Evolutionary conservation across 2,329 filamentous ascomycete species (phyloP).

Genomic region (Arthrinium puccinioides): DNA sequence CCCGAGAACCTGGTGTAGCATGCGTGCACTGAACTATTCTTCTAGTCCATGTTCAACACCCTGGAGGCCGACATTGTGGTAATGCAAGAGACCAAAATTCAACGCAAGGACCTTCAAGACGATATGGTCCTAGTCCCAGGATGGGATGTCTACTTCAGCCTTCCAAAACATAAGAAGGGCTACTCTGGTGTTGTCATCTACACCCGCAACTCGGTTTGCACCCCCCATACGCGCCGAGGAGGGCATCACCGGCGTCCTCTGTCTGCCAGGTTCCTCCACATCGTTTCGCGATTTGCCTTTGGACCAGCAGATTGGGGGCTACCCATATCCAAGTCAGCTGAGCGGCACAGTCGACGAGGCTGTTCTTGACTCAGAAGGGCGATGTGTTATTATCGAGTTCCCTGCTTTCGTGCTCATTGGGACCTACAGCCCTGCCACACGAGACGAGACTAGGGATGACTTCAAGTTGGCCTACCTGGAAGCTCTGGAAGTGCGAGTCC

Average conservation of each 20-base stretch:
- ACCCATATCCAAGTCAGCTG: constrained; percentile 66
- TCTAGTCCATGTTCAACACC: constrained; percentile 84
- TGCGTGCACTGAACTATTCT: constrained; percentile 2
- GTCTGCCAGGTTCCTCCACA: constrained; percentile 61
- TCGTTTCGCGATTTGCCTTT: constrained; percentile 69
- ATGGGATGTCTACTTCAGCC: constrained; percentile 94
- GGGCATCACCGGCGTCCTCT: constrained; percentile 78
- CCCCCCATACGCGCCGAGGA: constrained; percentile 87
- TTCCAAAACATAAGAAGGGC: constrained; percentile 91
- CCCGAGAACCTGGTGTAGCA: constrained; percentile 2
- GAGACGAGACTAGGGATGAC: constrained; percentile 74
- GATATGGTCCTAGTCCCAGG: constrained; percentile 94
- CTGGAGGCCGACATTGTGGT: constrained; percentile 88
- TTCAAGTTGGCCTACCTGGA: constrained; percentile 77
- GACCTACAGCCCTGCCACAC: constrained; percentile 84
- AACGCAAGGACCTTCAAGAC: constrained; percentile 82
- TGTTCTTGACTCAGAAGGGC: constrained; percentile 80
- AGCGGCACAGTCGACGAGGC: constrained; percentile 57
- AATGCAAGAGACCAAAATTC: constrained; percentile 95
- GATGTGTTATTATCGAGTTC: constrained; percentile 87
- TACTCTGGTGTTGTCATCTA: constrained; percentile 96
- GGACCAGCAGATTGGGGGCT: constrained; percentile 78
- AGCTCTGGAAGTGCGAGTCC: constrained; percentile 73
- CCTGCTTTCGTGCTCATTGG: constrained; percentile 90
- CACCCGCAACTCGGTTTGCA: constrained; percentile 78